Base-by-base conservation (phyloP, 208 protist species). In the Cochliopodium minus region DNA sequence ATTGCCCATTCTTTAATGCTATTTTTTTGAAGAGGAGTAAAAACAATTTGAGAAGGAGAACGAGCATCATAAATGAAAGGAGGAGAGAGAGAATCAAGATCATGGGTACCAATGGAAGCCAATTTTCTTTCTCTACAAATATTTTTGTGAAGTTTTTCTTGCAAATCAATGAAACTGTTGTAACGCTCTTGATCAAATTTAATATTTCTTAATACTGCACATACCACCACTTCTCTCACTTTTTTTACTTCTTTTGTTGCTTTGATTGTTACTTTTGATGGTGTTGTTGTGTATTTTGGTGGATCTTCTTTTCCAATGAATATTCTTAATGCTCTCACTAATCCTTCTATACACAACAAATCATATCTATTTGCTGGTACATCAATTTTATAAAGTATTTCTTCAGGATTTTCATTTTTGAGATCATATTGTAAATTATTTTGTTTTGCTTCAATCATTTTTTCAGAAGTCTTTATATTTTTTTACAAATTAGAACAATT, bases 91-190 rank as follows among this genome's bases (percentile, higher is more conserved):
- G 20, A 97, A 63, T 95, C 86, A 34, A 99, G 70, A 74, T 99
- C 96, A 70, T 99, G 96, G 13, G 96, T 99, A 57, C 96, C 96
- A 66, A 99, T 96, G 25, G 96, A 94, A 26, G 94, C 94, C 0
- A 99, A 71, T 4, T 79, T 88, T 58, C 95, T 81, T 52, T 91
- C 82, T 28, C 90, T 73, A 53, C 90, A 90, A 47, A 97, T 83
- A 40, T 95, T 96, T 32, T 84, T 76, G 75, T 99, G 95, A 33
- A 99, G 76, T 70, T 95, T 95, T 30, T 97, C 93, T 77, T 97
- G 88, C 47, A 94, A 83, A 64, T 97, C 91, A 68, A 98, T 97
- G 65, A 98, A 97, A 55, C 80, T 88, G 43, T 93, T 76, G 70
- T 97, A 97, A 39, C 68, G 78, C 39, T 71, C 65, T 55, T 87